Percentiles rank a stretch among this genome's conserved stretches.
These are phyloP conservation scores for Quercus dentata DNA, from an alignment of 306 rosid species.

Conservation along the genomic window DNA sequence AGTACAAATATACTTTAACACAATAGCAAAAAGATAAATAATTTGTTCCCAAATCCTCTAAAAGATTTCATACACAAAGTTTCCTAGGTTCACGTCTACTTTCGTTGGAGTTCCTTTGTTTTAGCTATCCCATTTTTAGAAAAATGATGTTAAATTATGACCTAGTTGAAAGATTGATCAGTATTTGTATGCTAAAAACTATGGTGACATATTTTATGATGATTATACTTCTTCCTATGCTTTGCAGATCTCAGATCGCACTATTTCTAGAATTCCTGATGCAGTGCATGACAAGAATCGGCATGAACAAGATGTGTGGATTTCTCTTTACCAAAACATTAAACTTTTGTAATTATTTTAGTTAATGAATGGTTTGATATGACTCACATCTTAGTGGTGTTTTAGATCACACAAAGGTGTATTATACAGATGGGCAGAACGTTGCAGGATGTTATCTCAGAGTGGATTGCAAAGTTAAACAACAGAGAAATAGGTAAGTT, in stretches of 20 bases:
- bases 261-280: conserved; percentile 57
- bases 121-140: neutral
- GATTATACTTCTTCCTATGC: neutral
- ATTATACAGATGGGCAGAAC: conserved; percentile 80
- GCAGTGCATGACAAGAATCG: conserved; percentile 69
- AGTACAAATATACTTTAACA: no score
- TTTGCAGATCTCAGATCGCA: conserved; percentile 61
- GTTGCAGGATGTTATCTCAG: conserved; percentile 73
- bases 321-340: conserved; percentile 1
- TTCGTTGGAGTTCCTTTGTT: neutral
- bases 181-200: neutral
- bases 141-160: neutral
- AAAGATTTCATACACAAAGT: neutral
- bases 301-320: conserved; percentile 69
- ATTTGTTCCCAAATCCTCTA: neutral
- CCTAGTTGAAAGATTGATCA: neutral
- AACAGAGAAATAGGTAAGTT: conserved; percentile 63
- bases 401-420: conserved; percentile 74
- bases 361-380: conserved; percentile 6
- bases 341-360: neutral
- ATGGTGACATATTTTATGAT: neutral
- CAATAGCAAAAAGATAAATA: no score
- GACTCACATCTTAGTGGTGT: conserved; percentile 8
- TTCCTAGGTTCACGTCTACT: neutral
- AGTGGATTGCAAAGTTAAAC: conserved; percentile 62